Percentiles rank a stretch among this genome's conserved stretches.
These are phyloP conservation scores for Physaria fendleri DNA, from an alignment of 345 rosid species.

Conservation along the genomic window DNA sequence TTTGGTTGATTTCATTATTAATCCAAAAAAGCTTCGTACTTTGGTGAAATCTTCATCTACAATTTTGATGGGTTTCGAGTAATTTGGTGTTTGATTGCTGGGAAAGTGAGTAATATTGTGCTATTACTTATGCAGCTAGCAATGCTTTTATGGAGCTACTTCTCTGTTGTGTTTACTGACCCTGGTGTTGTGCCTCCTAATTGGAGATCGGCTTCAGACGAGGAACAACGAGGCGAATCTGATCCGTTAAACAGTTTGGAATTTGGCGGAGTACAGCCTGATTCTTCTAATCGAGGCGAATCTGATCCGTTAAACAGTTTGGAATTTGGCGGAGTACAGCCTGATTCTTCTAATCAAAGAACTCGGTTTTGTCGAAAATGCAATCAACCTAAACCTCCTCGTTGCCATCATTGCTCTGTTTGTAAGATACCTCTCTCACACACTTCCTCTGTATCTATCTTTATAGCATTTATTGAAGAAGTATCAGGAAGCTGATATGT, in stretches of 20 bases:
- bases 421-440: constrained; percentile 45
- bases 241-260: constrained; percentile 68
- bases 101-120: not conserved
- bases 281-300: no score
- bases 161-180: constrained; percentile 88
- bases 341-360: constrained; percentile 56
- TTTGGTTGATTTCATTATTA: no score
- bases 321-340: constrained; percentile 47
- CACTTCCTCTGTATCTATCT: not conserved
- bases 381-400: constrained; percentile 85
- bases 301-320: constrained; percentile 61
- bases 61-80: no score
- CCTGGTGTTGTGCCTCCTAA: constrained; percentile 89
- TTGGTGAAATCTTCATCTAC: no score
- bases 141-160: constrained; percentile 96
- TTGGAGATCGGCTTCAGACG: constrained; percentile 74
- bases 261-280: constrained; percentile 47
- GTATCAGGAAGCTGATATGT: constrained; percentile 6
- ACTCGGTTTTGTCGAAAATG: constrained; percentile 83
- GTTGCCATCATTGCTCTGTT: constrained; percentile 95
- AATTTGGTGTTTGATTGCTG: no score
- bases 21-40: no score
- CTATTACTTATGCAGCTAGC: constrained; percentile 50
- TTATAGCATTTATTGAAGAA: not conserved
- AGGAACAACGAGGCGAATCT: constrained; percentile 67